Evolutionary conservation across 805 yeast species (phyloP), one percentile per base, ranked within the genome.

Genomic region (Spathaspora boniae): DNA sequence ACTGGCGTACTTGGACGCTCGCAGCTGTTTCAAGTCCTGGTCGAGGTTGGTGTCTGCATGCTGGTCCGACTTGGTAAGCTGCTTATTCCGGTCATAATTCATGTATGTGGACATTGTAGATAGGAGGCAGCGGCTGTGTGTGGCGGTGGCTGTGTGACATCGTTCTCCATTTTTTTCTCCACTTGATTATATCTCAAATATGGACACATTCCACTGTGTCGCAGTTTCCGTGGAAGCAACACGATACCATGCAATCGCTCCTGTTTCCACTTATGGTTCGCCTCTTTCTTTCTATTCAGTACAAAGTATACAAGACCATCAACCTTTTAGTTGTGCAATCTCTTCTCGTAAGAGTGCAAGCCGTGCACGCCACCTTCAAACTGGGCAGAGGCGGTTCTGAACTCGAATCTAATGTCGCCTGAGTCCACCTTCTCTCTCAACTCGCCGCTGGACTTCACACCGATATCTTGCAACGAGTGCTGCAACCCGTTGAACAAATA

Each of bases 401-500:
- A 81, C 73, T 93, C 98, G 59, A 93, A 93, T 72, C 98, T 82
- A 45, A 88, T 82, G 21, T 66, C 69, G 50, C 95, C 95, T 38
- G 52, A 45, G 53, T 70, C 71, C 43, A 86, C 91, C 31, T 72
- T 63, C 41, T 65, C 65, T 58, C 82, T 82, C 63, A 93, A 77
- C 27, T 66, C 79, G 12, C 49, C 58, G 48, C 85, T 60, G 31
- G 93, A 80, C 53, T 59, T 53, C 46, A 83, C 84, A 68, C 98
- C 98, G 64, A 93, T 87, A 64, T 93, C 98, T 76, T 93, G 98
- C 65, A 94, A 85, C 59, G 98, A 91, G 66, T 93, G 98, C 76
- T 93, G 97, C 60, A 93, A 76, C 67, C 98, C 98, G 53, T 84
- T 82, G 78, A 73, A 84, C 64, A 93, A 71, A 74, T 93, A 93